phyloP scores from a whole-genome alignment of 1,284 basidiomycete species.

The Sparassis latifolia region DNA sequence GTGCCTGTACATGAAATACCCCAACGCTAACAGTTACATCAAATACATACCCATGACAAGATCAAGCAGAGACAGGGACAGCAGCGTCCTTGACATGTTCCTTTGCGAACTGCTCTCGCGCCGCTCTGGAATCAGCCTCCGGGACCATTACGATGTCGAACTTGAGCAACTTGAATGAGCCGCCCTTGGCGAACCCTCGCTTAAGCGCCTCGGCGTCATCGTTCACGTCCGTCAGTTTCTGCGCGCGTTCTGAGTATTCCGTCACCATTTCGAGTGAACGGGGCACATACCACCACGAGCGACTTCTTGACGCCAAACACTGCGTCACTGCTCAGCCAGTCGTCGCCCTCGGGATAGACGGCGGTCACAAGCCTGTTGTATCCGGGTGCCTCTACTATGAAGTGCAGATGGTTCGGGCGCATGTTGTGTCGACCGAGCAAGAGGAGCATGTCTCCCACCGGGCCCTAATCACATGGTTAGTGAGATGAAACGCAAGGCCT shows the following conservation, averaged over 20 bases:
- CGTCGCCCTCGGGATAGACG: constrained; percentile 68
- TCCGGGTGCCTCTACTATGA: constrained; percentile 64
- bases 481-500: constrained; percentile 6
- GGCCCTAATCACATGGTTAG: constrained; percentile 39
- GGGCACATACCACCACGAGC: constrained; percentile 43
- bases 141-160: constrained; percentile 58
- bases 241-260: constrained; percentile 1
- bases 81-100: constrained; percentile 20
- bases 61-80: neutral
- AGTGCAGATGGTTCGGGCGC: constrained; percentile 76
- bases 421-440: constrained; percentile 65
- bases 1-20: too few species aligned
- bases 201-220: constrained; percentile 48
- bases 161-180: constrained; percentile 55
- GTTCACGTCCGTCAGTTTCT: constrained; percentile 45
- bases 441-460: constrained; percentile 61
- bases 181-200: constrained; percentile 55
- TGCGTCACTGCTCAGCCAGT: constrained; percentile 58
- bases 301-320: constrained; percentile 79
- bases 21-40: too few species aligned
- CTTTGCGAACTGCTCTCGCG: constrained; percentile 20
- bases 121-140: constrained; percentile 38
- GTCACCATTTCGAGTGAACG: constrained; percentile 15
- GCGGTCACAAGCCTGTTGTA: constrained; percentile 71
- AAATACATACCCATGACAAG: too few species aligned